Conservation (phyloP, 2,329 filamentous ascomycete species). For the Exserohilum rostratum region DNA sequence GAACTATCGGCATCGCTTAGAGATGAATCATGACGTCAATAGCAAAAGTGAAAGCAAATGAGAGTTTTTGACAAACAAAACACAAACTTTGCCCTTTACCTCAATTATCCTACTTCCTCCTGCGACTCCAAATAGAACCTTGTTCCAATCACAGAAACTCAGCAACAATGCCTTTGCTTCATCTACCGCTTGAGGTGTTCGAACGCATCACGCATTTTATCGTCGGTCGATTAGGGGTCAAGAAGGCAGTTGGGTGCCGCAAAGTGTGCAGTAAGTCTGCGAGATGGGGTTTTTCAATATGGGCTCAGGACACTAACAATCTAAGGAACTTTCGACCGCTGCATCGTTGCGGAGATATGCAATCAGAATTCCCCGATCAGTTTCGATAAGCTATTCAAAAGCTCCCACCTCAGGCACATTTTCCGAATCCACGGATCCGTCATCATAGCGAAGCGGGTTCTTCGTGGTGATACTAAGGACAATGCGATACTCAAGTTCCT, state of each 20-base stretch:
- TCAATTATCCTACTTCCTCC: too few relatives aligned
- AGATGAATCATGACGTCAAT: too few relatives aligned
- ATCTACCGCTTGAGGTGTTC: background rate
- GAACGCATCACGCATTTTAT: background rate
- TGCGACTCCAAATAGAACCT: too few relatives aligned
- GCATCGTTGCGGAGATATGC: background rate
- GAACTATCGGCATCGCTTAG: too few relatives aligned
- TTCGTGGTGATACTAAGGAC: background rate
- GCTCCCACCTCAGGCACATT: background rate
- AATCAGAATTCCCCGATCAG: background rate
- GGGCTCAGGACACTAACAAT: background rate
- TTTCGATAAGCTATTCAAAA: background rate
- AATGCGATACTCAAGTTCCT: background rate
- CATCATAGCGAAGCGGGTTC: background rate
- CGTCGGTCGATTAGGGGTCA: background rate
- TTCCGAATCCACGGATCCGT: background rate
- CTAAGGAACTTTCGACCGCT: background rate
- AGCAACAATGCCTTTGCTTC: background rate
- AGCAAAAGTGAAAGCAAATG: too few relatives aligned
- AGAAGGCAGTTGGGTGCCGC: background rate
- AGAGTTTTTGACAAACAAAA: too few relatives aligned
- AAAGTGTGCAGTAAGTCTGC: background rate
- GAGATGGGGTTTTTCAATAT: background rate
- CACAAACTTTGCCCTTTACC: too few relatives aligned
- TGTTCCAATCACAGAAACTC: too few relatives aligned